These are phyloP conservation scores for Lipomyces mesembrius DNA, from an alignment of 805 yeast genomes.

Conservation along the genomic window DNA sequence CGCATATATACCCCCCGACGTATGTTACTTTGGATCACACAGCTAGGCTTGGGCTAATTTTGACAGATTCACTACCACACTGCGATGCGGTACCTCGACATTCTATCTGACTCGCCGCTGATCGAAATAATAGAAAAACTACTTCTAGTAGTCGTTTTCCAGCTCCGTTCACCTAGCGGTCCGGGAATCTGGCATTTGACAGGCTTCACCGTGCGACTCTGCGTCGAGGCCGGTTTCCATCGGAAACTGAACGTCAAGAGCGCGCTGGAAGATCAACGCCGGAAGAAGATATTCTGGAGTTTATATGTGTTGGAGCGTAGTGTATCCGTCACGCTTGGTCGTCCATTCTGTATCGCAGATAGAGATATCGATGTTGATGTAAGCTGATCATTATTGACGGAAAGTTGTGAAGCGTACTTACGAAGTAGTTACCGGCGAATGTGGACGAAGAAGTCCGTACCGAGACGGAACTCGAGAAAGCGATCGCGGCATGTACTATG, in stretches of 20 bases:
- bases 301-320: slow-evolving; percentile 32
- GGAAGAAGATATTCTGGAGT: slow-evolving; percentile 32
- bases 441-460: slow-evolving; percentile 34
- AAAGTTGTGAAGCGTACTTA: neutral
- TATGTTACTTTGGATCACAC: slow-evolving; percentile 1
- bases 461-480: slow-evolving; percentile 25
- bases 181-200: slow-evolving; percentile 38
- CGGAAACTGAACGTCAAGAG: slow-evolving; percentile 20
- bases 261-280: slow-evolving; percentile 32
- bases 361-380: slow-evolving; percentile 36
- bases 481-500: slow-evolving; percentile 17
- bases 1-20: slow-evolving; percentile 30
- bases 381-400: neutral
- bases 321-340: slow-evolving; percentile 32
- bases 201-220: slow-evolving; percentile 33
- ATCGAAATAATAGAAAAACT: slow-evolving; percentile 33
- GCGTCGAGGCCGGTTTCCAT: slow-evolving; percentile 36
- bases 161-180: slow-evolving; percentile 34
- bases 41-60: neutral
- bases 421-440: slow-evolving; percentile 29
- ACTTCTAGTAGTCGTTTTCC: slow-evolving; percentile 30
- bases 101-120: slow-evolving; percentile 29
- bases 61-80: slow-evolving; percentile 24
- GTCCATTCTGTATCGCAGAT: slow-evolving; percentile 36
- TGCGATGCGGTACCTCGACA: slow-evolving; percentile 33